Evolutionary conservation across 805 yeast species (phyloP), one percentile per base, ranked within the genome.

Genomic region (Kluyveromyces lactis): DNA sequence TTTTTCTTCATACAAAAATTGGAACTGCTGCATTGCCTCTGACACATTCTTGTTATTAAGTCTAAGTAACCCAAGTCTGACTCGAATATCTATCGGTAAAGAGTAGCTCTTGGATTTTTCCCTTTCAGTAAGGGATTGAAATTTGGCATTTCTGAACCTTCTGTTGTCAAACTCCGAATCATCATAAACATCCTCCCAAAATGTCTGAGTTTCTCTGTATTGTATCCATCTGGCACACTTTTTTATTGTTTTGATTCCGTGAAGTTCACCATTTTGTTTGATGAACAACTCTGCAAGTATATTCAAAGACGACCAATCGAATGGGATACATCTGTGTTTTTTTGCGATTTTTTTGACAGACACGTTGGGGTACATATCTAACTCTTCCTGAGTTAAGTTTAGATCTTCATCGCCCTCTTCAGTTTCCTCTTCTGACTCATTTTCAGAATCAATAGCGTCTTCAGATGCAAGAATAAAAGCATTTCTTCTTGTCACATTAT

Each of bases 221-320:
- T 81, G 86, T 12, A 90, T 73, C 92, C 95, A 87, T 45, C 98
- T 67, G 0, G 95, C 75, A 9, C 84, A 81, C 21, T 71, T 64
- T 49, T 82, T 82, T 24, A 86, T 72, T 1, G 78, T 68, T 41
- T 71, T 72, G 13, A 86, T 71, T 1, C 89, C 92, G 9, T 73
- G 65, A 8, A 57, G 57, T 69, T 81, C 77, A 32, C 75, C 77
- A 2, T 51, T 42, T 8, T 46, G 39, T 39, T 77, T 75, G n/a
- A 78, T 69, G 51, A 83, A 82, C 28, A 90, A 64, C 51, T 92
- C 97, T 7, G 84, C 72, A 31, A 90, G 65, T 43, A 86, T 85
- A 51, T 92, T 90, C 35, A 90, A 67, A 43, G 85, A 89, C 0
- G 95, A 81, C 95, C 95, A 92, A 36, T 78, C 86, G 57, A 90